A percentile compares a stretch with the other conserved stretches of the same genome.
These are phyloP conservation scores for Quercus glauca DNA, from an alignment of 306 rosid species.

Conservation along the genomic window DNA sequence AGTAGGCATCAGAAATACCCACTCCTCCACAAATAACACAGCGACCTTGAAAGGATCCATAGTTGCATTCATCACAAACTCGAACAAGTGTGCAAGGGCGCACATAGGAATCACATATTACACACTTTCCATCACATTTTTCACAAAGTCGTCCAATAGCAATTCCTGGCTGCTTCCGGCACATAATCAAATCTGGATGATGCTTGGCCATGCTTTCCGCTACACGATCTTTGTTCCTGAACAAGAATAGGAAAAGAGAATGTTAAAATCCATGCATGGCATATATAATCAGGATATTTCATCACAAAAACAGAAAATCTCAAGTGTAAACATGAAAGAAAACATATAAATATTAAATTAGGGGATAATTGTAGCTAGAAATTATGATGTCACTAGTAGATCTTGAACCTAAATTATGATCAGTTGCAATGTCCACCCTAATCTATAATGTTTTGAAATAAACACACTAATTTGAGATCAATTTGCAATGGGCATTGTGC, in stretches of 20 bases:
- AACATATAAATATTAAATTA: neutral
- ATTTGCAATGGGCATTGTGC: too few relatives aligned
- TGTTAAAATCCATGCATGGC: neutral
- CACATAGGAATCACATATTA: conserved; percentile 79
- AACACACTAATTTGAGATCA: too few relatives aligned
- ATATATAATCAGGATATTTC: neutral
- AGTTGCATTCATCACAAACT: conserved; percentile 85
- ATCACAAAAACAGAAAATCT: too few relatives aligned
- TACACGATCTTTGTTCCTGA: conserved; percentile 22
- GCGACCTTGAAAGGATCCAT: conserved; percentile 70
- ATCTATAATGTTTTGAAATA: too few relatives aligned
- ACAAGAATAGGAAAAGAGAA: neutral
- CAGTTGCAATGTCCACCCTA: too few relatives aligned
- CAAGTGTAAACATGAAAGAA: too few relatives aligned
- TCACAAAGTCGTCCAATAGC: conserved; percentile 76
- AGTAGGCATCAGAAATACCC: conserved; percentile 86
- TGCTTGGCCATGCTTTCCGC: conserved; percentile 68
- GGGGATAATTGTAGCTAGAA: too few relatives aligned
- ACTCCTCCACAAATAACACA: conserved; percentile 89
- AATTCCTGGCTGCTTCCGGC: conserved; percentile 86
- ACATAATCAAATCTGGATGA: conserved; percentile 86
- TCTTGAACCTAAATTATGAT: neutral
- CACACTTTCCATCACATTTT: conserved; percentile 89
- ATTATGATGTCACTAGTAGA: neutral
- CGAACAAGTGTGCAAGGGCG: conserved; percentile 88